These are phyloP conservation scores for Tuber borchii DNA, from an alignment of 495 filamentous ascomycete genomes.

Conservation along the genomic window DNA sequence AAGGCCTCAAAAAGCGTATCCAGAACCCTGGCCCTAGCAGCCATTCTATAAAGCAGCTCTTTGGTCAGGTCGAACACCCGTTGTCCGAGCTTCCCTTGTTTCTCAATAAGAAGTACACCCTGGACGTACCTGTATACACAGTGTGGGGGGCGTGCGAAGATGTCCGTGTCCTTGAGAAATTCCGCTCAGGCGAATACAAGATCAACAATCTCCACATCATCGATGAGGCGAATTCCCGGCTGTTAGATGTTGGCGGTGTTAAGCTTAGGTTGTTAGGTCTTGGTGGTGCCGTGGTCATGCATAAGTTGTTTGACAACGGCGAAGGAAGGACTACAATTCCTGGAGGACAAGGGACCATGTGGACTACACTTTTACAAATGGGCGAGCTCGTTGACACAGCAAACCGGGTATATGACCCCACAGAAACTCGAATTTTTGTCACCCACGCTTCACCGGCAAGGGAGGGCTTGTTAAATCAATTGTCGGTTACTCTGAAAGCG, in stretches of 20 bases:
- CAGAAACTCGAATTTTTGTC: constrained; percentile 95
- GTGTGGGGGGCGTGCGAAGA: constrained; percentile 99
- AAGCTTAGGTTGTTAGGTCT: constrained; percentile 92
- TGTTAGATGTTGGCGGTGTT: constrained; percentile 89
- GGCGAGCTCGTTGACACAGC: constrained; percentile 97
- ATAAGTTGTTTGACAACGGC: constrained; percentile 99
- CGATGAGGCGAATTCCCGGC: constrained; percentile 90
- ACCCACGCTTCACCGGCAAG: constrained; percentile 96
- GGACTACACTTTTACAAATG: constrained; percentile 97
- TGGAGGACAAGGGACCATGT: constrained; percentile 98
- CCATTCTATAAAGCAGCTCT: constrained; percentile 75
- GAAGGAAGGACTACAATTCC: constrained; percentile 97
- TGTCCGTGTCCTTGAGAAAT: constrained; percentile 95
- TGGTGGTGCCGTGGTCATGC: constrained; percentile 97
- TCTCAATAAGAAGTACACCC: constrained; percentile 74
- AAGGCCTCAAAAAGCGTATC: constrained; percentile 80
- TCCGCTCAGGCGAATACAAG: constrained; percentile 96
- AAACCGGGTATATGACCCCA: constrained; percentile 95
- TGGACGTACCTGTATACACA: constrained; percentile 95
- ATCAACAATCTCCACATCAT: constrained; percentile 96
- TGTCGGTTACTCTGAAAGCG: constrained; percentile 94
- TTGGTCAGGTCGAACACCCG: constrained; percentile 58
- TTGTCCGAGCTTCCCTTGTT: constrained; percentile 93
- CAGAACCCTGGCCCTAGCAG: constrained; percentile 49
- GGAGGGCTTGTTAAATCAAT: constrained; percentile 94